Conservation (phyloP, 2,329 filamentous ascomycete species). For the Exophiala sp. region DNA sequence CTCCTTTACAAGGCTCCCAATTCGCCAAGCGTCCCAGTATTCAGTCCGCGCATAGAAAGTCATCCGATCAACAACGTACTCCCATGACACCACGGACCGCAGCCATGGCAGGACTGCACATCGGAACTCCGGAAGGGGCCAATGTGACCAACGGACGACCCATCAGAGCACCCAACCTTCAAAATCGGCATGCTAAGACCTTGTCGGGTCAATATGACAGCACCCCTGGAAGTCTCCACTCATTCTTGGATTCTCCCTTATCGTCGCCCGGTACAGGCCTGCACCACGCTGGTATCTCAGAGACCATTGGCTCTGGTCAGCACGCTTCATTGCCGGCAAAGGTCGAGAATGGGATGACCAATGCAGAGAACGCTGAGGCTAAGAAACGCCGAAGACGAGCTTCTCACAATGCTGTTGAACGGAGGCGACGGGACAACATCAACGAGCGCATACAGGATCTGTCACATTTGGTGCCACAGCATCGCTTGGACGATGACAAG, state of each 20-base stretch:
- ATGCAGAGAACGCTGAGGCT: slow-evolving; percentile 80
- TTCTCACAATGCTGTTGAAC: slow-evolving; percentile 95
- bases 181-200: slow-evolving; percentile 70
- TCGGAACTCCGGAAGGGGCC: slow-evolving; percentile 67
- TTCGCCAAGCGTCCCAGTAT: slow-evolving; percentile 61
- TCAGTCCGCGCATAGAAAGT: slow-evolving; percentile 67
- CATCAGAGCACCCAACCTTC: slow-evolving; percentile 64
- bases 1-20: slow-evolving; percentile 27
- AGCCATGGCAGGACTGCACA: slow-evolving; percentile 67
- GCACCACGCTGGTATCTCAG: slow-evolving; percentile 72
- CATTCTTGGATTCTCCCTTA: slow-evolving; percentile 84
- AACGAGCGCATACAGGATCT: slow-evolving; percentile 98
- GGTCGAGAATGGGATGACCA: slow-evolving; percentile 57
- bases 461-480: slow-evolving; percentile 84
- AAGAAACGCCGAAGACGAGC: slow-evolving; percentile 88
- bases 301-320: slow-evolving; percentile 78
- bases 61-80: slow-evolving; percentile 65
- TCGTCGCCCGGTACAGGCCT: slow-evolving; percentile 64
- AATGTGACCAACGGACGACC: slow-evolving; percentile 69
- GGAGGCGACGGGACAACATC: slow-evolving; percentile 92
- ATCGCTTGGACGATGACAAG: slow-evolving; percentile 94
- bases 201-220: slow-evolving; percentile 87
- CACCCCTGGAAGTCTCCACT: slow-evolving; percentile 77
- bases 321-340: slow-evolving; percentile 88
- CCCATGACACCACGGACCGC: slow-evolving; percentile 87